Percentiles rank a stretch among this genome's conserved stretches.
Conservation (phyloP, 768 basidiomycete genomes). For the Multifurca ochricompacta region DNA sequence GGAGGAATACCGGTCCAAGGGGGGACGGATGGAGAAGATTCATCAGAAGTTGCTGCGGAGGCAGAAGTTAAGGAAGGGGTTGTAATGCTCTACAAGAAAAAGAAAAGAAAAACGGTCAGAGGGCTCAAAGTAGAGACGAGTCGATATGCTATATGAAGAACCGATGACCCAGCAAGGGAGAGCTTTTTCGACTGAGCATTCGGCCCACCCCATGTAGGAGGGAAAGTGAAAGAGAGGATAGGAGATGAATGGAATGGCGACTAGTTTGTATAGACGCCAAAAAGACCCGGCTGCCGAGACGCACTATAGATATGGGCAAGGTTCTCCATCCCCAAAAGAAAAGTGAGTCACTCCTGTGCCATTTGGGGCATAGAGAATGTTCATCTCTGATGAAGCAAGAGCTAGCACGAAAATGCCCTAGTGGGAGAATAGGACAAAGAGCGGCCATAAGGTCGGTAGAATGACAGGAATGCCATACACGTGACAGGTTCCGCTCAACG, state of each 20-base stretch:
- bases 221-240: not conserved
- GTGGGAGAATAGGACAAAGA: not conserved
- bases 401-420: no score
- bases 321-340: not conserved
- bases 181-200: no score
- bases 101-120: constrained; percentile 3
- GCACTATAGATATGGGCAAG: no score
- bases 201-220: no score
- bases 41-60: constrained; percentile 38
- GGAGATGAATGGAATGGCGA: no score
- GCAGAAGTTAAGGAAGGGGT: constrained; percentile 34
- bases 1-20: not conserved
- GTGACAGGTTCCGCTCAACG: not conserved
- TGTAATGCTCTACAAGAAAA: constrained; percentile 16
- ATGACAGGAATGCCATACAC: not conserved
- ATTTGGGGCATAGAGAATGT: no score
- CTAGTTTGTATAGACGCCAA: not conserved
- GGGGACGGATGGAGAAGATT: constrained; percentile 31
- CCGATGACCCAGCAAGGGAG: no score
- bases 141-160: no score
- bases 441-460: not conserved
- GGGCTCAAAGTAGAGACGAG: not conserved
- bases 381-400: no score
- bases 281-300: not conserved
- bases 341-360: not conserved